Conservation (phyloP, 1,139 yeast genomes). For the Zygosaccharomyces sapae region DNA sequence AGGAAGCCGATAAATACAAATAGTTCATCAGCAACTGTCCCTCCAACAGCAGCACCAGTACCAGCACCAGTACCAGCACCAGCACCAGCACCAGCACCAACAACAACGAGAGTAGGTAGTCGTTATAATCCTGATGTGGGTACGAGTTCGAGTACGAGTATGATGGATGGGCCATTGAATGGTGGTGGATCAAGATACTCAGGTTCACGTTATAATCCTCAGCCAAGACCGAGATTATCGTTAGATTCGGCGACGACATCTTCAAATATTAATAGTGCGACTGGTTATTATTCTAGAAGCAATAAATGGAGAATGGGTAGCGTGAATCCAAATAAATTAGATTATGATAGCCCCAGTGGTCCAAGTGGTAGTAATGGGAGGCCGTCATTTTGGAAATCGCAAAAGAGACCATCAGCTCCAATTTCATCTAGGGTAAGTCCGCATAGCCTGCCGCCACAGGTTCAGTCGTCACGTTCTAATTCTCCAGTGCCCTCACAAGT, state of each 20-base stretch:
- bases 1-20: conserved; percentile 14
- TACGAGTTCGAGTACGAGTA: not conserved
- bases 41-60: not conserved
- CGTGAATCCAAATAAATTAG: conserved; percentile 8
- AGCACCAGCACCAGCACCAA: not conserved
- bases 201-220: conserved; percentile 26
- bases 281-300: conserved; percentile 18
- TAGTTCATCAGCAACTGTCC: not conserved
- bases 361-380: conserved; percentile 5
- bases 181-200: conserved; percentile 21
- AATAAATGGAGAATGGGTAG: conserved; percentile 25
- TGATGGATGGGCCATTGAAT: not conserved
- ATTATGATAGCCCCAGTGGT: conserved; percentile 8
- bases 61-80: conserved; percentile 3
- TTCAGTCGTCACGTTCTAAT: not conserved
- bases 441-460: not conserved
- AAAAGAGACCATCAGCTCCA: not conserved
- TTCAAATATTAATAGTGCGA: conserved; percentile 11
- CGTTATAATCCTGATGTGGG: not conserved
- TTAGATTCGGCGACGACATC: not conserved
- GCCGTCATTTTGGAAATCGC: conserved; percentile 16
- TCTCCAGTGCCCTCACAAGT: not conserved
- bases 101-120: not conserved
- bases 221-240: conserved; percentile 20
- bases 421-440: not conserved